These are phyloP conservation scores for Cladosporium sp. DNA, from an alignment of 2,329 filamentous ascomycete species.

Conservation along the genomic window DNA sequence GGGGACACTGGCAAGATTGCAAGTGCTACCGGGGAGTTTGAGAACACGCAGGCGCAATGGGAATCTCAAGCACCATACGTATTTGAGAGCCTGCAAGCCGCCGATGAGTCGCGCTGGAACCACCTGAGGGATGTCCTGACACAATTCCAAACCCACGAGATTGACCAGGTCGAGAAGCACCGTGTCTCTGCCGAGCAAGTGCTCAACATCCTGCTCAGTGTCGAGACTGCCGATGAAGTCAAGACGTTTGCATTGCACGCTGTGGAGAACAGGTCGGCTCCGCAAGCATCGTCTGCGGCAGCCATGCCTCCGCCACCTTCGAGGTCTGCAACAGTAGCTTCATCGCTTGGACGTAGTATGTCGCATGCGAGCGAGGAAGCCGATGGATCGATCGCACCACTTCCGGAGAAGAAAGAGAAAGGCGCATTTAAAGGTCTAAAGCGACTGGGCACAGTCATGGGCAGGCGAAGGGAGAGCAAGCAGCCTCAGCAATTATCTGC, in stretches of 20 bases:
- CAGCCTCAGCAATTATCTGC: slow-evolving; percentile 25
- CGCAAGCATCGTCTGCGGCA: slow-evolving; percentile 16
- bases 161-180: slow-evolving; percentile 76
- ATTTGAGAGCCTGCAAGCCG: slow-evolving; percentile 84
- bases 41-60: slow-evolving; percentile 81
- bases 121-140: slow-evolving; percentile 87
- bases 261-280: slow-evolving; percentile 25
- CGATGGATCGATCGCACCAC: neutral
- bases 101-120: slow-evolving; percentile 86
- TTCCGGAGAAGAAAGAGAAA: slow-evolving; percentile 27
- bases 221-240: slow-evolving; percentile 84
- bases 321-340: slow-evolving; percentile 15
- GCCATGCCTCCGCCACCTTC: slow-evolving; percentile 25
- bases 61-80: slow-evolving; percentile 91
- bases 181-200: slow-evolving; percentile 73
- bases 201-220: slow-evolving; percentile 76
- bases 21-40: slow-evolving; percentile 66
- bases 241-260: slow-evolving; percentile 58
- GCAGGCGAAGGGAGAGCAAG: slow-evolving; percentile 57
- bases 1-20: slow-evolving; percentile 76
- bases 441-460: slow-evolving; percentile 66
- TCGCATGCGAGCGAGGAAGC: slow-evolving; percentile 7
- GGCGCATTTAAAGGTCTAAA: slow-evolving; percentile 47
- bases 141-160: slow-evolving; percentile 87
- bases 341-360: slow-evolving; percentile 1